Base-by-base conservation (phyloP, 345 rosid species). In the Corchorus olitorius region DNA sequence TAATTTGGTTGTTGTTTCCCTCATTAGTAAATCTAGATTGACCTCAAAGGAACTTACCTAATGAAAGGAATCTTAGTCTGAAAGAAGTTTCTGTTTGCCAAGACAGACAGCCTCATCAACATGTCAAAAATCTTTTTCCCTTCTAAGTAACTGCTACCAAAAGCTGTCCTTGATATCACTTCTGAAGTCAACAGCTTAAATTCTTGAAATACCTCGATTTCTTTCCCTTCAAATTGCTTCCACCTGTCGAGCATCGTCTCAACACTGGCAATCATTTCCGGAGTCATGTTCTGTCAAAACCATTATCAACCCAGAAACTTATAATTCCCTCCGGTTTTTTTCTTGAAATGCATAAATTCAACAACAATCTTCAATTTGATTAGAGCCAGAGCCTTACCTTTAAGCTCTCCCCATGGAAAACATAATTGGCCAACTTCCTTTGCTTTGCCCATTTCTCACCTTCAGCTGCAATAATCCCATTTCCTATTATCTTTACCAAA, bases 211-310 rank as follows among this genome's bases (percentile, higher is more conserved):
- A 81, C 87, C 10, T 87, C 87, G 2, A 86, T 83, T 78, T 89
- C 87, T 43, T 76, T 75, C 1, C 75, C 80, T 15, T 75, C 84
- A 35, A 69, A 60, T 0, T 70, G 37, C 74, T 78, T 83, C 89
- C 90, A 85, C 67, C 80, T 78, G n/a, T 84, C 81, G 8, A 87
- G 65, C 90, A 85, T 85, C 79, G 63, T 63, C 61, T 86, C 83
- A 22, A 78, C 84, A 39, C 87, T 80, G 6, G 69, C 75, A 50
- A 82, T 68, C 79, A 87, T 72, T 1, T 77, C 89, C 2, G 84
- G 87, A 66, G 78, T 13, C 85, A 78, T 79, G 58, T 63, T 55
- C 87, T 85, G 53, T 62, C 48, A 7, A 53, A n/a, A 58, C 1
- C 64, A 68, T 8, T 52, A 34, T 52, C 16, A 55, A 67, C 20